Evolutionary conservation across 108 stramenopile species (phyloP).

Genomic region (Mediolabrus comicus): DNA sequence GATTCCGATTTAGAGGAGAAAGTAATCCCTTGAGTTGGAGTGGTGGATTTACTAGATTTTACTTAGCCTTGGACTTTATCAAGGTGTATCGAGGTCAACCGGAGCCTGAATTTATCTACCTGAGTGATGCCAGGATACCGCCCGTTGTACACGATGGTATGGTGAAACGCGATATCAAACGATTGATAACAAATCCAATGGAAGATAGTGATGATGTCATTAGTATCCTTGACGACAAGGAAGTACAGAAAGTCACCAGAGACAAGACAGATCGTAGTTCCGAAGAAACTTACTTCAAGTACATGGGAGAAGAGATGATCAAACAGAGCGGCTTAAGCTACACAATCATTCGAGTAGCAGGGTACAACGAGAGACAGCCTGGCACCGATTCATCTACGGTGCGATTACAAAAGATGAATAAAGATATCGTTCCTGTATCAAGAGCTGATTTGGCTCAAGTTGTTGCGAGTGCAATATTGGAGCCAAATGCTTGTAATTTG

Average conservation of each 20-base stretch:
- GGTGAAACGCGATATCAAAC: constrained; percentile 65
- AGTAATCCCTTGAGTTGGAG: constrained; percentile 32
- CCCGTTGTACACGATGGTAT: constrained; percentile 60
- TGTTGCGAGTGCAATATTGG: constrained; percentile 69
- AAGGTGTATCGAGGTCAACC: constrained; percentile 79
- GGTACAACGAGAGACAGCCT: constrained; percentile 60
- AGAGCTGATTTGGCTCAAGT: constrained; percentile 83
- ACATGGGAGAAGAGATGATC: constrained; percentile 78
- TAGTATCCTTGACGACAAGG: constrained; percentile 32
- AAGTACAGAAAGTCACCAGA: neutral
- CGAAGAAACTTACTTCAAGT: constrained; percentile 85
- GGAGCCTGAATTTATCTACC: constrained; percentile 82
- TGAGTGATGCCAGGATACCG: constrained; percentile 84
- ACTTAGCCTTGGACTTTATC: constrained; percentile 76
- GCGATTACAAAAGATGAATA: constrained; percentile 52
- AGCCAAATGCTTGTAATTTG: constrained; percentile 82
- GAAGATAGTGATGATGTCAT: constrained; percentile 17
- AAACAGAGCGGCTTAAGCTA: constrained; percentile 74
- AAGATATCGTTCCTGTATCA: constrained; percentile 59
- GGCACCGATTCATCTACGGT: constrained; percentile 66
- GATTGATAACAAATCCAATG: constrained; percentile 31
- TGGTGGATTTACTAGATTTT: constrained; percentile 55
- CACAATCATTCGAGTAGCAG: constrained; percentile 70
- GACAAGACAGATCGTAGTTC: constrained; percentile 38
- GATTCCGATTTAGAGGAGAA: constrained; percentile 68